Base-by-base conservation (phyloP, 1,139 yeast genomes). In the Kazachstania sp. region DNA sequence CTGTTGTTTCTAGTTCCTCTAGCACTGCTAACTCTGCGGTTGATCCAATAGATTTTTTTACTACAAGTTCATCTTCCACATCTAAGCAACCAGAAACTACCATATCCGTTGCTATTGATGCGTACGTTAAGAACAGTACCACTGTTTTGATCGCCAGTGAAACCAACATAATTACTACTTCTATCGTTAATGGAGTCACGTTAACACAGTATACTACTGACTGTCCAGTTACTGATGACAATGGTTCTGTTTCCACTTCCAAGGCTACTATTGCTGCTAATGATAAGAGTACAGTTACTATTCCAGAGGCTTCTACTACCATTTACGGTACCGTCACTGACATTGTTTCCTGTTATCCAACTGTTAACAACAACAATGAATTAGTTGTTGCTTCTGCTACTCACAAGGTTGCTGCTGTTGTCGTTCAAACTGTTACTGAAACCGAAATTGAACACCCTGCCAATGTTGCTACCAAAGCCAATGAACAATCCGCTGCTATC, bases 1-100 rank as follows among this genome's bases (percentile, higher is more conserved):
- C 53, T 26, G 52, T 49, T 28, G 69, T 55, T 52, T 66, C 58
- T 42, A 71, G 60, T 52, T 26, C 40, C 4, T 32, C 36, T 12
- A 32, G 36, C 11, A 9, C 5, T 2, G 28, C 6, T 4, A 9
- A 7, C 11, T 32, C 36, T 15, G 36, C 36, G 4, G 19, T 23
- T 23, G 28, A 23, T 23, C 28, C 28, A 3, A 9, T 23, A 7
- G 28, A 23, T 23, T 7, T 23, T 23, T 23, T 9, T 23, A 23
- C 28, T 23, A 23, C 28, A 7, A 23, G 28, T 9, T 13, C 4
- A 13, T 30, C 34, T 30, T 5, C 15, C 15, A 30, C 13, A 12
- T 30, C 34, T n/a, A 30, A 13, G 7, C 7, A 6, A 12, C 15
- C 13, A 13, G 34, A 12, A 13, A 9, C 13, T 30, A 13, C 34